A percentile compares a stretch with the other conserved stretches of the same genome.
Evolutionary conservation across 2,329 filamentous ascomycete genomes (phyloP).

Genomic region (Talaromyces sp.): DNA sequence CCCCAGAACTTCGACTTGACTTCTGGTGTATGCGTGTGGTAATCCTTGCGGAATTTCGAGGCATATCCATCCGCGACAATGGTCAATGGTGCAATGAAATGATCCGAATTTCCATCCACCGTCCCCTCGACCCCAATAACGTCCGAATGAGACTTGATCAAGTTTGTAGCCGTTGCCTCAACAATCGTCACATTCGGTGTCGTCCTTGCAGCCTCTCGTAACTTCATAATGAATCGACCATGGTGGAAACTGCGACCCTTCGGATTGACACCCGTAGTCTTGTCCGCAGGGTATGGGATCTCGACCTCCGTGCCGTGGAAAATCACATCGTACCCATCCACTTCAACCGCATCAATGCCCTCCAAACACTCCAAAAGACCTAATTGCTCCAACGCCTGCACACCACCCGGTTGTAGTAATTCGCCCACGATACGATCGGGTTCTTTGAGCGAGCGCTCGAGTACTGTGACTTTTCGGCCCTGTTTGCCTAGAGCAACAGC

Average conservation of each 20-base stretch:
- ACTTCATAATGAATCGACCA: slow-evolving; percentile 81
- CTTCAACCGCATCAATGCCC: slow-evolving; percentile 79
- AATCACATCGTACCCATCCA: slow-evolving; percentile 82
- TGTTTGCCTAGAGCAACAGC: slow-evolving; percentile 84
- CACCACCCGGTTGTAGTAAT: slow-evolving; percentile 87
- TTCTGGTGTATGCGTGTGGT: slow-evolving; percentile 65
- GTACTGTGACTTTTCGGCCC: slow-evolving; percentile 82
- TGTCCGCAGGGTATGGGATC: slow-evolving; percentile 70
- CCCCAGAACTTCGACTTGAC: slow-evolving; percentile 89
- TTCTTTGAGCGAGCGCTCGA: slow-evolving; percentile 86
- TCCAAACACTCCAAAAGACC: slow-evolving; percentile 81
- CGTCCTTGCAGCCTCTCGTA: slow-evolving; percentile 70
- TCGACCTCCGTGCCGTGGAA: slow-evolving; percentile 71
- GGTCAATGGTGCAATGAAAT: slow-evolving; percentile 85
- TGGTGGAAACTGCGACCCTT: slow-evolving; percentile 88
- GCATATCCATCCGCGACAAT: slow-evolving; percentile 90
- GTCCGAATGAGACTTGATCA: slow-evolving; percentile 70
- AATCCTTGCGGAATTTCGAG: slow-evolving; percentile 83
- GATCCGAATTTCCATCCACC: slow-evolving; percentile 67
- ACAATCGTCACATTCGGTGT: slow-evolving; percentile 85
- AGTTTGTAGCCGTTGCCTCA: slow-evolving; percentile 79
- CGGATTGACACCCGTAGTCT: slow-evolving; percentile 54
- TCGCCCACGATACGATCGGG: slow-evolving; percentile 96
- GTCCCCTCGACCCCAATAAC: slow-evolving; percentile 79
- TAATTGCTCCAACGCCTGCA: slow-evolving; percentile 74